Evolutionary conservation across 2,329 filamentous ascomycete genomes (phyloP).

Genomic region (Colletotrichum gigasporum): DNA sequence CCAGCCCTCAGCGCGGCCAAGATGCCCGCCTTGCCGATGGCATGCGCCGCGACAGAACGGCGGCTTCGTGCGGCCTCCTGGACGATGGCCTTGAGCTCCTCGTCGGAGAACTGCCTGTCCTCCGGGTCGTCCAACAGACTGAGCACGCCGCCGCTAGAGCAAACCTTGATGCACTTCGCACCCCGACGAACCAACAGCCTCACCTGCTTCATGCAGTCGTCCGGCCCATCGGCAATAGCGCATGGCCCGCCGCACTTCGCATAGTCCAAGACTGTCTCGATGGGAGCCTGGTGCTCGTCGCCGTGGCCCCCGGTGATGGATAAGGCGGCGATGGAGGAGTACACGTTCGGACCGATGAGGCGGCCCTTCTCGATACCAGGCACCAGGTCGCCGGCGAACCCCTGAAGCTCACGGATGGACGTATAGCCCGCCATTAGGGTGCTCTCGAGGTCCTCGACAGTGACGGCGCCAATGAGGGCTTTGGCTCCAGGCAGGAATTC

Average conservation of each 20-base stretch:
- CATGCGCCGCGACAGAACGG: slow-evolving; percentile 52
- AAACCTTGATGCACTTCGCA: slow-evolving; percentile 58
- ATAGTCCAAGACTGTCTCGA: slow-evolving; percentile 43
- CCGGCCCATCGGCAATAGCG: slow-evolving; percentile 54
- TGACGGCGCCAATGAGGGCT: slow-evolving; percentile 50
- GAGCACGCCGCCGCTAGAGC: slow-evolving; percentile 53
- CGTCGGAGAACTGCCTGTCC: slow-evolving; percentile 53
- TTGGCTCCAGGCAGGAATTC: slow-evolving; percentile 35
- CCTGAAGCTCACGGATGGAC: slow-evolving; percentile 58
- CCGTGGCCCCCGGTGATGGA: slow-evolving; percentile 60
- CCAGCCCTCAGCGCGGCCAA: slow-evolving; percentile 54
- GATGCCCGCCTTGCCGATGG: slow-evolving; percentile 57
- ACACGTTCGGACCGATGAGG: slow-evolving; percentile 58
- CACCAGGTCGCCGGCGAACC: slow-evolving; percentile 54
- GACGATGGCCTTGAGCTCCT: slow-evolving; percentile 53
- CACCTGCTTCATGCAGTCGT: slow-evolving; percentile 54
- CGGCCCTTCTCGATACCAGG: slow-evolving; percentile 52
- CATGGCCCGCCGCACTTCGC: slow-evolving; percentile 43
- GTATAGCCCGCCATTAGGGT: slow-evolving; percentile 60
- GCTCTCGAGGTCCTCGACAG: slow-evolving; percentile 48
- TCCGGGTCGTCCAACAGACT: slow-evolving; percentile 52
- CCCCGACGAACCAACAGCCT: slow-evolving; percentile 54
- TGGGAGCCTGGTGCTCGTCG: slow-evolving; percentile 50
- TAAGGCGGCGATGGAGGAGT: slow-evolving; percentile 53
- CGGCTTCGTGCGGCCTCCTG: slow-evolving; percentile 51